phyloP scores from a whole-genome alignment of 2,329 filamentous ascomycete species.

The Pestalotiopsis sp. region DNA sequence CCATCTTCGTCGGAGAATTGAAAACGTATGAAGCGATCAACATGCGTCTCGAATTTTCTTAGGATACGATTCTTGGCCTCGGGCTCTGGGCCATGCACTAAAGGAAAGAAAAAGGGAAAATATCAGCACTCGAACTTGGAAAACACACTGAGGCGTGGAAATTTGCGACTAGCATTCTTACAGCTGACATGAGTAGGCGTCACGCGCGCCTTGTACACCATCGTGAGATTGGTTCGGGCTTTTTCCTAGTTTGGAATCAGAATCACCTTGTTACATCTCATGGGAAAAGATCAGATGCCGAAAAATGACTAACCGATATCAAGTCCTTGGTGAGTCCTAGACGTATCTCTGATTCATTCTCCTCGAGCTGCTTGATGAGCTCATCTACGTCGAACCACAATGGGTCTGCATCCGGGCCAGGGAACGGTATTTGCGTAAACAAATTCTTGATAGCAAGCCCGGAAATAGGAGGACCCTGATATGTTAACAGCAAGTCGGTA shows the following conservation, averaged over 20 bases:
- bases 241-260: constrained; percentile 17
- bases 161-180: constrained; percentile 35
- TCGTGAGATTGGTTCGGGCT: constrained; percentile 42
- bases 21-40: constrained; percentile 69
- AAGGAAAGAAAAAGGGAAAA: background rate
- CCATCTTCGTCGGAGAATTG: constrained; percentile 76
- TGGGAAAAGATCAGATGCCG: background rate
- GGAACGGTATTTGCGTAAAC: constrained; percentile 52
- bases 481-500: background rate
- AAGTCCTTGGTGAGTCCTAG: constrained; percentile 24
- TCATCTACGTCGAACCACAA: constrained; percentile 34
- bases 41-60: constrained; percentile 61
- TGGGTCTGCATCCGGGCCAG: constrained; percentile 52
- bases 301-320: constrained; percentile 17
- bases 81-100: constrained; percentile 54
- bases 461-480: constrained; percentile 41
- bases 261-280: background rate
- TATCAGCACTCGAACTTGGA: background rate
- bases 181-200: constrained; percentile 59
- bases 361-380: constrained; percentile 35
- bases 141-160: background rate
- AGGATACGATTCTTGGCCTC: constrained; percentile 73
- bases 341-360: constrained; percentile 41
- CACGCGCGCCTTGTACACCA: constrained; percentile 57
- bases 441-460: constrained; percentile 56